These are phyloP conservation scores for Dendrocalamus latiflorus DNA, from an alignment of 202 grass and related monocot species.

Conservation along the genomic window DNA sequence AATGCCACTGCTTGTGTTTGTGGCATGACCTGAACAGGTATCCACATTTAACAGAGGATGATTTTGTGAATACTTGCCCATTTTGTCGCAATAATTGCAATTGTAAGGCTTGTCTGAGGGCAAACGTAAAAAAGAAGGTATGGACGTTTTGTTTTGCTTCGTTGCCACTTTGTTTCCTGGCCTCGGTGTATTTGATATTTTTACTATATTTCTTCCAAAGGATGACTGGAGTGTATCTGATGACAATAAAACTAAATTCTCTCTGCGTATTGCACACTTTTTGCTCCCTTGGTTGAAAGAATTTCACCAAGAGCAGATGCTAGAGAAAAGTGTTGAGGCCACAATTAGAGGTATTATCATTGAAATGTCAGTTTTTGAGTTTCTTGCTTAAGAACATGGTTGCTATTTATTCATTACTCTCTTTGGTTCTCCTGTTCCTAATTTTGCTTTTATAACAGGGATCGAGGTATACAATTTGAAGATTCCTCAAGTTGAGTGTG, in stretches of 20 bases:
- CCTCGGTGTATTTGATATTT: neutral
- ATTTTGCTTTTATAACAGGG: slow-evolving; percentile 31
- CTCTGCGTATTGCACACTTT: slow-evolving; percentile 5
- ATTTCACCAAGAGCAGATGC: slow-evolving; percentile 43
- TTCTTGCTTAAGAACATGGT: neutral
- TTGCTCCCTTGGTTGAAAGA: slow-evolving; percentile 75
- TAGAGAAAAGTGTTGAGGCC: slow-evolving; percentile 62
- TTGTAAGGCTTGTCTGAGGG: slow-evolving; percentile 65
- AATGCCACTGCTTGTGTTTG: neutral
- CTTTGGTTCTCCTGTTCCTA: neutral
- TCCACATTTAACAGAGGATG: slow-evolving; percentile 58
- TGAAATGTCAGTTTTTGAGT: neutral
- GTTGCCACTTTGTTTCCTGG: neutral
- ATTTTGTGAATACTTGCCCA: slow-evolving; percentile 51
- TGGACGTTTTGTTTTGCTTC: neutral
- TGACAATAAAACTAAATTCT: slow-evolving; percentile 30
- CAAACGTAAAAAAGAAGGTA: slow-evolving; percentile 26
- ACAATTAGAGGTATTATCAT: slow-evolving; percentile 47
- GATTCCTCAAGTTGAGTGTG: slow-evolving; percentile 2
- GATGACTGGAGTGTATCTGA: neutral
- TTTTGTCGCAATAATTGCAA: slow-evolving; percentile 61
- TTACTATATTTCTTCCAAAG: neutral
- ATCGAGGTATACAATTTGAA: slow-evolving; percentile 24
- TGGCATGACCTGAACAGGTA: slow-evolving; percentile 49
- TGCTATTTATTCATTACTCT: neutral